phyloP scores from a whole-genome alignment of 1,284 basidiomycete species.

The Ceratobasidium sp. region DNA sequence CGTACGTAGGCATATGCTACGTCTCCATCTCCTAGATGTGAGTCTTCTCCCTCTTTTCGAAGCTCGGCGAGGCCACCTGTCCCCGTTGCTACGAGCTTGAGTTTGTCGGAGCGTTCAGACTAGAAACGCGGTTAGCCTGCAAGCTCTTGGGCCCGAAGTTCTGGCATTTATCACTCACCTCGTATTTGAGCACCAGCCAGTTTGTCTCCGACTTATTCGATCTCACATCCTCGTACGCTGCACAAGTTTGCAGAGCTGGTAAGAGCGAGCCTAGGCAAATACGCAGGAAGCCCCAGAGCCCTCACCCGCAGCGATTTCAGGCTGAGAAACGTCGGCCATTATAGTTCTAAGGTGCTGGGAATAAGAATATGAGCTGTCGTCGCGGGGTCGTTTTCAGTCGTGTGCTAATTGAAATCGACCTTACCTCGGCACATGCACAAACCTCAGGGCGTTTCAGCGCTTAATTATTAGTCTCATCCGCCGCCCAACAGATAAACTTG shows the following conservation, averaged over 20 bases:
- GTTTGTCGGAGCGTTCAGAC: slow-evolving; percentile 85
- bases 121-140: slow-evolving; percentile 52
- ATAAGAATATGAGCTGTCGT: slow-evolving; percentile 36
- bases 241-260: slow-evolving; percentile 1
- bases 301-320: slow-evolving; percentile 80
- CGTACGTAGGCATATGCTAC: slow-evolving; percentile 87
- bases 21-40: slow-evolving; percentile 75
- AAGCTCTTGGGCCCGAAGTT: neutral
- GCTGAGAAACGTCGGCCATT: slow-evolving; percentile 79
- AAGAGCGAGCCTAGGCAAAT: neutral
- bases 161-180: slow-evolving; percentile 63
- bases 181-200: slow-evolving; percentile 88
- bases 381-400: slow-evolving; percentile 36
- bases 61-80: slow-evolving; percentile 82
- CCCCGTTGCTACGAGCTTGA: slow-evolving; percentile 79
- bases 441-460: slow-evolving; percentile 27
- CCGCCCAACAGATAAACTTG: neutral
- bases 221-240: slow-evolving; percentile 88
- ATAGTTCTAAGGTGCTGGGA: slow-evolving; percentile 9
- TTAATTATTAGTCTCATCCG: slow-evolving; percentile 9
- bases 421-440: neutral
- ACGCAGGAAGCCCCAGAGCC: slow-evolving; percentile 12
- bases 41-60: slow-evolving; percentile 60
- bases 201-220: slow-evolving; percentile 83
- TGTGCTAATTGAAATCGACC: slow-evolving; percentile 33